phyloP scores from a whole-genome alignment of 2,329 filamentous ascomycete species.

The Zymoseptoria brevis region DNA sequence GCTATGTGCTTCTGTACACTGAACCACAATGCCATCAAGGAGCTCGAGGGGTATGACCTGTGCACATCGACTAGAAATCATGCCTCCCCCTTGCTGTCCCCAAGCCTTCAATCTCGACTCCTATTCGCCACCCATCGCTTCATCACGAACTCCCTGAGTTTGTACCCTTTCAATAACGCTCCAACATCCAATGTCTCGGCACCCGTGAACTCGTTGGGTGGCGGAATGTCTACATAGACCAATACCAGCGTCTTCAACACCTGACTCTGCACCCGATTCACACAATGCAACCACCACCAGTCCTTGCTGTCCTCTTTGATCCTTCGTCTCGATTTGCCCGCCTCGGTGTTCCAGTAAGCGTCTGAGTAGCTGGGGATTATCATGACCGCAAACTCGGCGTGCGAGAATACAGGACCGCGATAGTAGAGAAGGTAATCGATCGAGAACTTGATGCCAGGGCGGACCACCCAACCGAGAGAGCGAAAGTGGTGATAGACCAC shows the following conservation, averaged over 20 bases:
- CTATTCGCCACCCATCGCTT: slow-evolving; percentile 80
- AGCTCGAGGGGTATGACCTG: background rate
- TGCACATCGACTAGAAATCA: background rate
- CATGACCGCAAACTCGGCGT: slow-evolving; percentile 85
- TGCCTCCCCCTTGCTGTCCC: background rate
- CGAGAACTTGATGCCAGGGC: slow-evolving; percentile 88
- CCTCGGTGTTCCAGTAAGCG: slow-evolving; percentile 55
- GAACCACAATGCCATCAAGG: background rate
- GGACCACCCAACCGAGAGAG: slow-evolving; percentile 87
- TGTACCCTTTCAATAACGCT: slow-evolving; percentile 59
- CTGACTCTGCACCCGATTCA: slow-evolving; percentile 82
- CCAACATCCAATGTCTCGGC: slow-evolving; percentile 48
- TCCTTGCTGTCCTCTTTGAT: slow-evolving; percentile 43
- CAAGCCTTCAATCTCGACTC: slow-evolving; percentile 49
- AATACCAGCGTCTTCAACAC: slow-evolving; percentile 85
- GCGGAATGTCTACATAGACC: slow-evolving; percentile 84
- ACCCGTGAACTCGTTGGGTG: slow-evolving; percentile 39
- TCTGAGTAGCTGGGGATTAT: slow-evolving; percentile 76
- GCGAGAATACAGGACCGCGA: slow-evolving; percentile 84
- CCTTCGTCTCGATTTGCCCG: slow-evolving; percentile 37
- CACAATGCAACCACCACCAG: slow-evolving; percentile 81
- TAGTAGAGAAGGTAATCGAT: slow-evolving; percentile 93
- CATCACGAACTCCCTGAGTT: slow-evolving; percentile 70
- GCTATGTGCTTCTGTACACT: background rate
- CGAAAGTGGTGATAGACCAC: slow-evolving; percentile 93